Evolutionary conservation across 2,329 filamentous ascomycete genomes (phyloP).

Genomic region (Phyllosticta citribraziliensis): DNA sequence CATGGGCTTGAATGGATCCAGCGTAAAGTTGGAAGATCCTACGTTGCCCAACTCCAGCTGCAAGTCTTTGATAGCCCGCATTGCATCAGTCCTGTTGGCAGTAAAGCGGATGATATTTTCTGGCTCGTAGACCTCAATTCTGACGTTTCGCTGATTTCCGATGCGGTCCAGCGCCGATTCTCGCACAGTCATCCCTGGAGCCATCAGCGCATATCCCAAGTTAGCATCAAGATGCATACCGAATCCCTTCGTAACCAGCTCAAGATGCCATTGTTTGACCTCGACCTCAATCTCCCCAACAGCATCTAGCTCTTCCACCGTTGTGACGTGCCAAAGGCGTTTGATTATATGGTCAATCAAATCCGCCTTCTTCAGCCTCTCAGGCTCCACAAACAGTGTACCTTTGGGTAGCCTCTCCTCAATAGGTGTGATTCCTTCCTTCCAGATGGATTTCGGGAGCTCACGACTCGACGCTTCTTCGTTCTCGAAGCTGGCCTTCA

Average conservation of each 20-base stretch:
- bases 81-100: conserved; percentile 25
- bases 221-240: not conserved
- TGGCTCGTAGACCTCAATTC: conserved; percentile 19
- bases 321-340: conserved; percentile 22
- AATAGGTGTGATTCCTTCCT: not conserved
- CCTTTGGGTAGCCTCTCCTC: not conserved
- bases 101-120: conserved; percentile 26
- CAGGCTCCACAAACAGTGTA: not conserved
- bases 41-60: conserved; percentile 17
- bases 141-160: conserved; percentile 19
- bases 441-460: not conserved
- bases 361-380: conserved; percentile 17
- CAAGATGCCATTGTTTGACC: conserved; percentile 24
- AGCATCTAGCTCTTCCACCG: conserved; percentile 27
- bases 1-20: conserved; percentile 17
- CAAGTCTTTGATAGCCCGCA: conserved; percentile 27
- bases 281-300: conserved; percentile 26
- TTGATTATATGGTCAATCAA: conserved; percentile 26
- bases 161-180: conserved; percentile 19
- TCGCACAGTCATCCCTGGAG: not conserved
- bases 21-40: conserved; percentile 14
- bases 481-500: not conserved
- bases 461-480: not conserved
- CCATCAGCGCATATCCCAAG: not conserved
- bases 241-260: conserved; percentile 16